Evolutionary conservation across 2,329 filamentous ascomycete species (phyloP), one percentile per base, ranked within the genome.

Genomic region (Aaosphaeria arxii): DNA sequence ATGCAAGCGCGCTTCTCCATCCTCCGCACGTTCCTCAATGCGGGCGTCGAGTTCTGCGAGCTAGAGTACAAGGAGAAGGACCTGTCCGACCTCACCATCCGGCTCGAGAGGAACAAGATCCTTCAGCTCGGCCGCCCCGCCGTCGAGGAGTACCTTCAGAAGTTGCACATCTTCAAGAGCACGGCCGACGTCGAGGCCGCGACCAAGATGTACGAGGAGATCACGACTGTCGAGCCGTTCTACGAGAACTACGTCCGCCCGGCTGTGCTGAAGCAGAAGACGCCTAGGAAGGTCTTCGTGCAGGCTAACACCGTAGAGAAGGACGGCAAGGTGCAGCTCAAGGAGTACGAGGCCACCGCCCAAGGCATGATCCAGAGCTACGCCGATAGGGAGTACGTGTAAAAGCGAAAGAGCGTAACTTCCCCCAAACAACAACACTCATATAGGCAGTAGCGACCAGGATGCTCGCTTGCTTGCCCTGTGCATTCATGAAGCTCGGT

Each of bases 1-100:
- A 95, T 90, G 73, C 90, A 95, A 72, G 91, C 91, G 24, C 87
- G 91, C 7, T 96, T 91, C 74, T 89, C 87, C 44, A 96, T 96
- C 61, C 76, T 96, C 38, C 84, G 82, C 46, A 91, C 85, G 59
- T 91, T 96, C 80, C 80, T 96, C 13, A 82, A 88, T 57, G 91
- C 91, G 1, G 89, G 87, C n/a, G 82, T 88, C 47, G 85, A 88
- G 62, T 96, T 96, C 71, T 92, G 90, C 75, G 85, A 86, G 66
- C 80, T 97, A 24, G 83, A 88, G 33, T 87, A 90, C 72, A 80
- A 71, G n/a, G 75, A 80, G 52, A 85, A 90, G 29, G 86, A 91
- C 58, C 77, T 96, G 2, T 88, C 87, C 0, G 90, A 95, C 64
- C 72, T 96, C 40, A 87, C 83, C 13, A 92, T 97, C 63, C 83